Evolutionary conservation across 208 protist species (phyloP).

Genomic region (Vickermania spadyakhi): DNA sequence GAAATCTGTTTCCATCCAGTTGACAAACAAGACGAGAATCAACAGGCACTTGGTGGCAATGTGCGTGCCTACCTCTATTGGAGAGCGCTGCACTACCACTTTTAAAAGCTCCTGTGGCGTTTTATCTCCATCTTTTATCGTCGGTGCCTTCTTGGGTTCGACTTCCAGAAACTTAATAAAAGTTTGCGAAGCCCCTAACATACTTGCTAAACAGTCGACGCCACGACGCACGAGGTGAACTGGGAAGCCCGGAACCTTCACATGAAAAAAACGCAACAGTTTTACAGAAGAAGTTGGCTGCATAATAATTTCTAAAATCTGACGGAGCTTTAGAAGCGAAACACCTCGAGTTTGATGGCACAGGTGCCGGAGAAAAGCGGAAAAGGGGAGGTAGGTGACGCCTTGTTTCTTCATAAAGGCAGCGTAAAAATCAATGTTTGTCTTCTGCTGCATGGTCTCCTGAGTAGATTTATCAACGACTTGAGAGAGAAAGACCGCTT

Average conservation of each 20-base stretch:
- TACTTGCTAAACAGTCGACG: not conserved
- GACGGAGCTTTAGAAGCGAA: constrained; percentile 4
- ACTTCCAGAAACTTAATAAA: not conserved
- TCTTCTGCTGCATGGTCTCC: not conserved
- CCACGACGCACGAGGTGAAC: constrained; percentile 6
- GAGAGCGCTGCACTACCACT: not conserved
- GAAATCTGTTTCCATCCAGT: constrained; percentile 7
- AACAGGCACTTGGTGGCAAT: constrained; percentile 3
- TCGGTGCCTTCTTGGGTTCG: not conserved
- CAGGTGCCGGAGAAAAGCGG: not conserved
- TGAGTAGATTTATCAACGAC: not conserved
- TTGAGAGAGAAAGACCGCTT: constrained; percentile 6
- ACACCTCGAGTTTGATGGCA: not conserved
- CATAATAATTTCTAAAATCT: not conserved
- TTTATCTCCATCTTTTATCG: not conserved
- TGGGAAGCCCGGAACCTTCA: not conserved
- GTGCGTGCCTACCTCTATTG: not conserved
- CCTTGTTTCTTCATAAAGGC: not conserved
- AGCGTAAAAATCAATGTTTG: constrained; percentile 7
- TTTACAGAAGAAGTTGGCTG: not conserved
- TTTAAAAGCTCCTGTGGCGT: not conserved
- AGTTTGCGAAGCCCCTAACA: not conserved
- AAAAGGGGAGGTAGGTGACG: constrained; percentile 9
- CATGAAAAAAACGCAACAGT: constrained; percentile 4
- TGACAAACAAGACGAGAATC: constrained; percentile 5